These are phyloP conservation scores for Parathielavia appendiculata DNA, from an alignment of 495 filamentous ascomycete species.

Conservation along the genomic window DNA sequence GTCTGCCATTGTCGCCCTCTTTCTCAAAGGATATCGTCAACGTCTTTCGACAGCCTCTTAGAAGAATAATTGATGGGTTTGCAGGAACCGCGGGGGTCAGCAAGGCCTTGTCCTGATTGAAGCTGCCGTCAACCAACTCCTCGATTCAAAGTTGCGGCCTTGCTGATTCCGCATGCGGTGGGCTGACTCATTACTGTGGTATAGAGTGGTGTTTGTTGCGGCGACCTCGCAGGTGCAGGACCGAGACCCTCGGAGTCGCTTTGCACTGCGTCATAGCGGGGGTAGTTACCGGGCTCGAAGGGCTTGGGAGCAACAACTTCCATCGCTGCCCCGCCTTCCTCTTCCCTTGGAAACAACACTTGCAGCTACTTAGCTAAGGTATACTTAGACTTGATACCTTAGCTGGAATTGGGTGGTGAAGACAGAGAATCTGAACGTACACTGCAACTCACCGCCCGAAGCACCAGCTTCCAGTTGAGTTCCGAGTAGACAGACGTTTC, in stretches of 20 bases:
- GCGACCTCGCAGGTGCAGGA: not conserved
- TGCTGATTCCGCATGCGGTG: not conserved
- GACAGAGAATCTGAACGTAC: too few relatives aligned
- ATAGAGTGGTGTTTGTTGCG: not conserved
- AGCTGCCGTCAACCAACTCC: not conserved
- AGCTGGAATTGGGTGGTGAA: too few relatives aligned
- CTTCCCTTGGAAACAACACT: not conserved
- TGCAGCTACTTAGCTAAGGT: not conserved
- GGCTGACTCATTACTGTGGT: conserved; percentile 8
- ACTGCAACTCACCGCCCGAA: too few relatives aligned
- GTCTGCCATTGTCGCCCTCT: not conserved
- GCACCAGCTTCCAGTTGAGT: too few relatives aligned
- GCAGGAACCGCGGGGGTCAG: too few relatives aligned
- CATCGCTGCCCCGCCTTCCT: not conserved
- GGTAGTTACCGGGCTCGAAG: conserved; percentile 1
- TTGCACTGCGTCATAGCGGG: conserved; percentile 19
- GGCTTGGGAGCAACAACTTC: not conserved
- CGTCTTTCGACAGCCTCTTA: not conserved
- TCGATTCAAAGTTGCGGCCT: not conserved
- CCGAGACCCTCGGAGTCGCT: not conserved
- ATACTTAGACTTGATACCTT: not conserved
- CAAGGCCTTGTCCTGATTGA: not conserved
- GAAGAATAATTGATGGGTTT: not conserved
- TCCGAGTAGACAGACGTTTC: too few relatives aligned
- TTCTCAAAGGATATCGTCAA: not conserved